These are phyloP conservation scores for Cajanus cajan DNA, from an alignment of 306 rosid species.

Conservation along the genomic window DNA sequence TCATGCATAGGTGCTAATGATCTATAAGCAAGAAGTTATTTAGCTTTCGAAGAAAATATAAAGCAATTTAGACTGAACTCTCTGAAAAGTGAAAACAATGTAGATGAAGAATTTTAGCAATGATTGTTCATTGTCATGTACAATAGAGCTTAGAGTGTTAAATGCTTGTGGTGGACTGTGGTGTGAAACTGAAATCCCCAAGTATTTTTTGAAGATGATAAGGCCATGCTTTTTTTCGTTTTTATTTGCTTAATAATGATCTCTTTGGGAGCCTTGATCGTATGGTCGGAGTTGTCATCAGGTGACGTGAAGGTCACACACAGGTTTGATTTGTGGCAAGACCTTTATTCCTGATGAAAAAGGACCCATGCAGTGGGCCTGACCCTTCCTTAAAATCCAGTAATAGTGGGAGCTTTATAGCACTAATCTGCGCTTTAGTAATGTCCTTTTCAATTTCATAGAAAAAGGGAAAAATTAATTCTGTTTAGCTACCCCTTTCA, in stretches of 20 bases:
- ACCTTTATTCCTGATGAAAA: background rate
- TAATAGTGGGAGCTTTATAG: background rate
- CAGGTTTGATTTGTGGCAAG: background rate
- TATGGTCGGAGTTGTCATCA: background rate
- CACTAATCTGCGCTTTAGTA: background rate
- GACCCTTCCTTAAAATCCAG: background rate
- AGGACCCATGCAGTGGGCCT: constrained; percentile 1
- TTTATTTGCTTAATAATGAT: background rate
- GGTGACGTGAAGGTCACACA: background rate
- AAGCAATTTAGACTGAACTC: background rate
- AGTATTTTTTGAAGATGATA: constrained; percentile 9
- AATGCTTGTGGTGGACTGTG: background rate
- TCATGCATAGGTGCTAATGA: background rate
- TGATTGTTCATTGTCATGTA: background rate
- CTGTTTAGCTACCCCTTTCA: constrained; percentile 2
- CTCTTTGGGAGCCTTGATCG: background rate
- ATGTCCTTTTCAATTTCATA: background rate
- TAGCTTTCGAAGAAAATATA: constrained; percentile 16
- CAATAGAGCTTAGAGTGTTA: background rate
- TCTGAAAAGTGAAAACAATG: background rate
- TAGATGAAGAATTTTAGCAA: background rate
- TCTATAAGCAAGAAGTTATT: background rate
- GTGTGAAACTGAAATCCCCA: constrained; percentile 9
- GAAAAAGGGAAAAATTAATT: background rate
- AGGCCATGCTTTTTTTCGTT: background rate